phyloP scores from a whole-genome alignment of 2,329 filamentous ascomycete species.

The Lachnellula subtilissima region DNA sequence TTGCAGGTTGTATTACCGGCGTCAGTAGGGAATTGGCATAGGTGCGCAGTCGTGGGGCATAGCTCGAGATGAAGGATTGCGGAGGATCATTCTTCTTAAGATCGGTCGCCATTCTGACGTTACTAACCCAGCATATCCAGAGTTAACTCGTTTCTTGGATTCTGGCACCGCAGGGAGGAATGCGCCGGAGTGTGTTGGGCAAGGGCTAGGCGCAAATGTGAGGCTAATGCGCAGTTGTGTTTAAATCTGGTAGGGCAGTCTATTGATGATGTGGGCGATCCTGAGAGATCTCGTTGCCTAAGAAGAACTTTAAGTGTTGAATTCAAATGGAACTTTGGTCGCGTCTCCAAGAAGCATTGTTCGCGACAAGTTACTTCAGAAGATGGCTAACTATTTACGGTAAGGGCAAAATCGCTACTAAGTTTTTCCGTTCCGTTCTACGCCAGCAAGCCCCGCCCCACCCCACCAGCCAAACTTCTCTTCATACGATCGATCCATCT shows the following conservation, averaged over 20 bases:
- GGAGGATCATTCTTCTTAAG: slow-evolving; percentile 46
- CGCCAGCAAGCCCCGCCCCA: too few species aligned
- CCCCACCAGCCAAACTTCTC: too few species aligned
- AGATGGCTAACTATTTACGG: neutral
- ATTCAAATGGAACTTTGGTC: neutral
- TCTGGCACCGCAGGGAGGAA: slow-evolving; percentile 3
- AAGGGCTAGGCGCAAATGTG: neutral
- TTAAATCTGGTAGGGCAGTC: neutral
- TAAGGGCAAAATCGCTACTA: neutral
- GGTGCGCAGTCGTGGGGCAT: slow-evolving; percentile 81
- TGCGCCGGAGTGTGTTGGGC: slow-evolving; percentile 7
- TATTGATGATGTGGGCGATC: neutral
- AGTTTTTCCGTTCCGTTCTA: neutral
- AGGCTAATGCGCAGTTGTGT: neutral
- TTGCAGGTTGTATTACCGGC: slow-evolving; percentile 69
- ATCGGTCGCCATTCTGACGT: slow-evolving; percentile 22
- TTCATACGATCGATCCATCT: too few species aligned
- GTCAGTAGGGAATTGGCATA: slow-evolving; percentile 91
- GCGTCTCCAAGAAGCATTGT: neutral
- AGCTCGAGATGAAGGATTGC: slow-evolving; percentile 85
- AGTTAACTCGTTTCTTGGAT: neutral
- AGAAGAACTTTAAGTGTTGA: neutral
- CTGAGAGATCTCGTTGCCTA: neutral
- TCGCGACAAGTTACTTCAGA: neutral
- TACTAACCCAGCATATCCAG: slow-evolving; percentile 17